Evolutionary conservation across 805 yeast species (phyloP).

Genomic region (Saccharomycopsis lassenensis): DNA sequence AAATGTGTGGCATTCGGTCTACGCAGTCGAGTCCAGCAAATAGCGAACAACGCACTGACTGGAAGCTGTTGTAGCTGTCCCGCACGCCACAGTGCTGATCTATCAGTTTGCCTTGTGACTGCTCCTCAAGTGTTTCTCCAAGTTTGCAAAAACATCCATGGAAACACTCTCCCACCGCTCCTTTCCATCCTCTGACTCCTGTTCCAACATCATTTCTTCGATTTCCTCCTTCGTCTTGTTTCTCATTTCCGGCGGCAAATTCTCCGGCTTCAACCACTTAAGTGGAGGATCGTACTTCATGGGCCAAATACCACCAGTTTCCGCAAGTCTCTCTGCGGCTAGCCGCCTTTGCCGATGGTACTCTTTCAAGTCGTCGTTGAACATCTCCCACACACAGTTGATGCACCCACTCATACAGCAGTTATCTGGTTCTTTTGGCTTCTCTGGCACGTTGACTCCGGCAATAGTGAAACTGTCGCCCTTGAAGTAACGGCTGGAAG

Average conservation of each 20-base stretch:
- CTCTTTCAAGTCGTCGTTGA: constrained; percentile 74
- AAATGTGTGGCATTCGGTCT: too few species aligned
- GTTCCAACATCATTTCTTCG: constrained; percentile 25
- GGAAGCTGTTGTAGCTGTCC: too few species aligned
- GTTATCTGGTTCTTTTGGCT: constrained; percentile 85
- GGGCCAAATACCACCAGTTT: constrained; percentile 49
- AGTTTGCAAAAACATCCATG: constrained; percentile 72
- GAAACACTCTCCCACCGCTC: constrained; percentile 52
- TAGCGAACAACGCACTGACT: too few species aligned
- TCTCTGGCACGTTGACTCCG: constrained; percentile 64
- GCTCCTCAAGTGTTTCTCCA: constrained; percentile 55
- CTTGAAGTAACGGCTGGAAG: constrained; percentile 20
- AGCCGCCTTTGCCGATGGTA: constrained; percentile 54
- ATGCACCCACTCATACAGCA: constrained; percentile 98
- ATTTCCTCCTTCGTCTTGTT: constrained; percentile 20
- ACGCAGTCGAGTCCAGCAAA: too few species aligned
- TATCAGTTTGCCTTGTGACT: constrained; percentile 19
- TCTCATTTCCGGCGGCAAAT: constrained; percentile 32
- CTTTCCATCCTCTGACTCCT: constrained; percentile 23
- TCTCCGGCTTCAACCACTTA: constrained; percentile 28
- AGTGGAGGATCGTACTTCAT: constrained; percentile 49
- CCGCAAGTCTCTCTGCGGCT: constrained; percentile 44
- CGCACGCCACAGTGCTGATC: not conserved
- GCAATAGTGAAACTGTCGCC: constrained; percentile 27
- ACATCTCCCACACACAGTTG: constrained; percentile 94